Evolutionary conservation across 805 yeast genomes (phyloP), one percentile per base, ranked within the genome.

Genomic region (Sugiyamaella marilandica): DNA sequence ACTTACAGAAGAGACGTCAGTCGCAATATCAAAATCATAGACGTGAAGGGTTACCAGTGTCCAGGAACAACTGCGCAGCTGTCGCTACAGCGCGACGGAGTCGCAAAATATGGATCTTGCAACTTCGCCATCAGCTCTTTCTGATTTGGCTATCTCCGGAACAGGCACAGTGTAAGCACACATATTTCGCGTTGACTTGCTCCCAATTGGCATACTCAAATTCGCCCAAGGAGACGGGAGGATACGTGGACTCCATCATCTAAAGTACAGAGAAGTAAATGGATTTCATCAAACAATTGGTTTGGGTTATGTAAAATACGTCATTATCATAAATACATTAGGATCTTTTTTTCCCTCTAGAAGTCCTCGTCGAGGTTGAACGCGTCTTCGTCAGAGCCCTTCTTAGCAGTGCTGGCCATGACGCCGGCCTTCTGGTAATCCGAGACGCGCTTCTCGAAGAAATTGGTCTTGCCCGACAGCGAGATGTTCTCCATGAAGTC

Each of bases 341-440:
- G 3, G 3, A 24, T 3, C 3, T 5, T 24, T 24, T 26, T n/a
- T 44, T 44, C 19, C 76, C n/a, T n/a, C n/a, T 83, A 92, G 73
- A 92, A 92, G 66, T 94, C 98, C 74, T 92, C 99, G 72, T 91
- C 96, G 64, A 94, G 85, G 47, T 85, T 75, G 74, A 92, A 91
- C 45, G 81, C 80, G 68, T 76, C 78, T 58, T 72, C 75, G 73
- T 74, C 57, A 48, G 26, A 49, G 43, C 45, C 33, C 52, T 55
- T 54, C 56, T 70, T 68, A 56, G 76, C 69, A 61, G 73, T 72
- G 61, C 79, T 78, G 61, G 96, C 92, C 94, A 92, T 92, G 66
- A 92, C 99, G 78, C 99, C 98, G 54, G 99, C 98, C 78, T 92
- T 94, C 77, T 92, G 99, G 76, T 92, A 92, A 74, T 92, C 99